A percentile compares a stretch with the other conserved stretches of the same genome.
Evolutionary conservation across 176 grass and related monocot species (phyloP).

Genomic region (Hordeum vulgare): DNA sequence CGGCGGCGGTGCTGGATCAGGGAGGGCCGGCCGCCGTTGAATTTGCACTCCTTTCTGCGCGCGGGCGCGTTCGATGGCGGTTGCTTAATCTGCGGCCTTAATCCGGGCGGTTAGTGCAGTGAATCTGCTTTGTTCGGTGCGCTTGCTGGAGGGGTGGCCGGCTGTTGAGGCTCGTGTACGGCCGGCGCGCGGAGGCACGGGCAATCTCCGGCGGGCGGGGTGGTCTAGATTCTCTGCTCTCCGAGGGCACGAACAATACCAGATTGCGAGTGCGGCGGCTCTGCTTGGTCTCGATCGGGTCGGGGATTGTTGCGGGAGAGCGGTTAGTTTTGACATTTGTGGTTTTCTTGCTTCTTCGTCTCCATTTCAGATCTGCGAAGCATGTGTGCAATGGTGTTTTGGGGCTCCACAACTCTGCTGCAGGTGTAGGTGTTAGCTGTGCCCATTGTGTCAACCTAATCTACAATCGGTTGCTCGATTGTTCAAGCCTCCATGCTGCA

Average conservation of each 20-base stretch:
- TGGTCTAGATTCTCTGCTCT: slow-evolving; percentile 9
- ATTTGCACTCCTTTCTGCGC: slow-evolving; percentile 31
- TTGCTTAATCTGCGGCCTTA: slow-evolving; percentile 26
- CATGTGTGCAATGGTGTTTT: slow-evolving; percentile 19
- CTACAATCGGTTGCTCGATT: background rate
- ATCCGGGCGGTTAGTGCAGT: slow-evolving; percentile 10
- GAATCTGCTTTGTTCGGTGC: slow-evolving; percentile 22
- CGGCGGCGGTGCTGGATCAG: slow-evolving; percentile 32
- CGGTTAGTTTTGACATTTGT: slow-evolving; percentile 3
- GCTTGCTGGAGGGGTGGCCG: background rate
- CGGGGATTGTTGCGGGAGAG: slow-evolving; percentile 1
- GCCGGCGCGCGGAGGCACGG: slow-evolving; percentile 2
- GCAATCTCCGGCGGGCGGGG: background rate
- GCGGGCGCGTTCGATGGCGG: background rate
- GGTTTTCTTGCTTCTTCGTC: background rate
- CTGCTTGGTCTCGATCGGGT: background rate
- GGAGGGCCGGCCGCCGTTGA: slow-evolving; percentile 12
- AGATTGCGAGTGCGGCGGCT: slow-evolving; percentile 3
- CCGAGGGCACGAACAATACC: background rate
- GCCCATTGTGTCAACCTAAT: background rate
- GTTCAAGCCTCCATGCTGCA: background rate
- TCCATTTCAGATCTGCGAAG: slow-evolving; percentile 36
- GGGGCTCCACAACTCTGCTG: background rate
- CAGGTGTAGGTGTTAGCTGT: background rate
- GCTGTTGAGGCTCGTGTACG: background rate